Percentiles rank a stretch among this genome's conserved stretches.
Conservation (phyloP, 2,329 filamentous ascomycete genomes). For the Monilinia fructigena region DNA sequence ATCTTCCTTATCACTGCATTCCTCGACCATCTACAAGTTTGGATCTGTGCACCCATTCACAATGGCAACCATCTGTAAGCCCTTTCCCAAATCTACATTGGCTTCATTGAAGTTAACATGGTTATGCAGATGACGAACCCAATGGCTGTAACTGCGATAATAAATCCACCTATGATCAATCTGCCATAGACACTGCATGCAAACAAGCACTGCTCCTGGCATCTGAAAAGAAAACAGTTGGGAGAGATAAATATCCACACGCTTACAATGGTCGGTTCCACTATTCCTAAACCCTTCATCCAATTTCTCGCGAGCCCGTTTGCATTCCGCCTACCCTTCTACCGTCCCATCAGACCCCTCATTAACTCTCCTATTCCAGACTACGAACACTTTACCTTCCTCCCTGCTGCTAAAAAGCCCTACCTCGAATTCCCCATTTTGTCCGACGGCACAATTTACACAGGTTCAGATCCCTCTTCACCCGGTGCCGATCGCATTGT, state of each 20-base stretch:
- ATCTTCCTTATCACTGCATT: background rate
- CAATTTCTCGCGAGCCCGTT: background rate
- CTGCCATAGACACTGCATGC: conserved; percentile 35
- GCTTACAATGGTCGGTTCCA: conserved; percentile 36
- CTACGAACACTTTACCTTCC: conserved; percentile 40
- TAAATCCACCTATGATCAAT: conserved; percentile 32
- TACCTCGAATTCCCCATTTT: conserved; percentile 41
- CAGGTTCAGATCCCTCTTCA: conserved; percentile 32
- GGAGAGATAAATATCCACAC: conserved; percentile 39
- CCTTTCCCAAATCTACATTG: background rate
- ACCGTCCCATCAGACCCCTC: background rate
- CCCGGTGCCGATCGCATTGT: conserved; percentile 40
- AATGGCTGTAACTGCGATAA: conserved; percentile 33
- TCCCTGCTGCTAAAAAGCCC: conserved; percentile 34
- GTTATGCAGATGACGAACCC: conserved; percentile 29
- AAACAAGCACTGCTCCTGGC: conserved; percentile 34
- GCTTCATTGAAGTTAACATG: background rate
- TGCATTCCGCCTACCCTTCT: background rate
- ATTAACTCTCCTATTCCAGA: conserved; percentile 24
- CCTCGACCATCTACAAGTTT: background rate
- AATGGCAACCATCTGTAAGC: conserved; percentile 21
- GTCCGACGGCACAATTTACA: conserved; percentile 28
- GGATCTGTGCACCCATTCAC: background rate
- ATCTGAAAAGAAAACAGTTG: conserved; percentile 33
- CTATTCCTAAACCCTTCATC: too few species aligned